Base-by-base conservation (phyloP, 208 protist species). In the Leishmania amazonensis region DNA sequence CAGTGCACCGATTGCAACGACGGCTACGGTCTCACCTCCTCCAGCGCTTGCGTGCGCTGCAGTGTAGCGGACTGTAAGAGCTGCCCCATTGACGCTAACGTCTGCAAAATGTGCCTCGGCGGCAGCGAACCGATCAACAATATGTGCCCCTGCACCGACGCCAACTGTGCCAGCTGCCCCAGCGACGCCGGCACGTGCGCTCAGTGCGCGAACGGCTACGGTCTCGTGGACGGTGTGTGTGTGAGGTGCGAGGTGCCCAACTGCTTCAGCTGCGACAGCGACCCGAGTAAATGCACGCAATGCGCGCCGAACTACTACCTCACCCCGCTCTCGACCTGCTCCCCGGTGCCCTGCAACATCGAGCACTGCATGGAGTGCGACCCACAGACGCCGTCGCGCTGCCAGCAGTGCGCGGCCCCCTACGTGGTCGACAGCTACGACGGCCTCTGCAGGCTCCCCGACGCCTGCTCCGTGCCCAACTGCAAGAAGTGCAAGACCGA, bases 141-240 rank as follows among this genome's bases (percentile, higher is more conserved):
- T 60, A 17, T 53, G 28, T 74, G 70, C 70, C 21, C 42, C 8
- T 80, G 77, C 77, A 65, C 40, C n/a, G 57, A 58, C 72, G 4
- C 72, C 71, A 35, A 77, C 72, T 82, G 72, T 31, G 72, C 13
- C 42, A 47, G 45, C 57, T 82, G 71, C 79, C 71, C 70, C 79
- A n/a, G 54, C 58, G 42, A 28, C 58, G 19, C 57, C 0, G n/a
- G 31, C 71, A 31, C n/a, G 5, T 83, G 80, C 80, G 45, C 73
- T 17, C 19, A 40, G 58, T 83, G 80, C 73, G 9, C 7, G 13
- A 40, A 24, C 35, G 72, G 79, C 60, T 78, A 74, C 79, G 60
- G 58, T 60, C 79, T 78, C 79, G 79, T 83, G 40, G 74, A 83
- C 49, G 72, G 72, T 21, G 40, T 17, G n/a, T 83, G 79, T 65